These are phyloP conservation scores for Eucalyptus paniculata DNA, from an alignment of 345 rosid species.

Conservation along the genomic window DNA sequence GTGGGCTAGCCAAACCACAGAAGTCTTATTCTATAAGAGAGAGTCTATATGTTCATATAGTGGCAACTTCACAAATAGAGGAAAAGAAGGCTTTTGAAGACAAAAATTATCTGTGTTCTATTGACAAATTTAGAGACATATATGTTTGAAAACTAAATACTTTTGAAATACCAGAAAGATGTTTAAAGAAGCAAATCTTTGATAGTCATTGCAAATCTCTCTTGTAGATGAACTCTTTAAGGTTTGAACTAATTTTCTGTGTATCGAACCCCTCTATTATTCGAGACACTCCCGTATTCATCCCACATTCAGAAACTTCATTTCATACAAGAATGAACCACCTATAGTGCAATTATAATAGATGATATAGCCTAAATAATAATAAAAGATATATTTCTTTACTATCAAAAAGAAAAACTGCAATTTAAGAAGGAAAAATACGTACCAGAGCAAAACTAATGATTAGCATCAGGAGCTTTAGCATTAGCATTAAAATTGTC, in stretches of 20 bases:
- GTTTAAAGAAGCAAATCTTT: not conserved
- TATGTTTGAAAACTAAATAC: not conserved
- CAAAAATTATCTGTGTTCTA: not conserved
- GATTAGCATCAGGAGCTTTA: constrained; percentile 42
- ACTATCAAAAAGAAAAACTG: not conserved
- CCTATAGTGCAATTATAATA: not conserved
- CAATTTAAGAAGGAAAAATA: not conserved
- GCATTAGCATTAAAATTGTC: constrained; percentile 33
- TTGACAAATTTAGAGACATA: not conserved
- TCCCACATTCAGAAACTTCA: not conserved
- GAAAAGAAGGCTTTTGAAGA: not conserved
- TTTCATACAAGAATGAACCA: not conserved
- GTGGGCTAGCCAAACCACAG: not conserved
- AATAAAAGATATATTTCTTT: not conserved
- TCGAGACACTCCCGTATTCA: not conserved
- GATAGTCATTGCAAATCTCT: not conserved
- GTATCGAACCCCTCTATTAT: not conserved
- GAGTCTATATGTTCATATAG: not conserved
- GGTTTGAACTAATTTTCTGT: not conserved
- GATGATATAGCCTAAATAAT: not conserved
- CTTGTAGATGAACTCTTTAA: not conserved
- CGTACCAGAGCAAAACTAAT: constrained; percentile 2
- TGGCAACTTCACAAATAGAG: not conserved
- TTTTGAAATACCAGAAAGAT: not conserved
- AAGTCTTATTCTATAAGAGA: not conserved